Conservation (phyloP, 352 stramenopile species). For the Pythium grandisporangium region DNA sequence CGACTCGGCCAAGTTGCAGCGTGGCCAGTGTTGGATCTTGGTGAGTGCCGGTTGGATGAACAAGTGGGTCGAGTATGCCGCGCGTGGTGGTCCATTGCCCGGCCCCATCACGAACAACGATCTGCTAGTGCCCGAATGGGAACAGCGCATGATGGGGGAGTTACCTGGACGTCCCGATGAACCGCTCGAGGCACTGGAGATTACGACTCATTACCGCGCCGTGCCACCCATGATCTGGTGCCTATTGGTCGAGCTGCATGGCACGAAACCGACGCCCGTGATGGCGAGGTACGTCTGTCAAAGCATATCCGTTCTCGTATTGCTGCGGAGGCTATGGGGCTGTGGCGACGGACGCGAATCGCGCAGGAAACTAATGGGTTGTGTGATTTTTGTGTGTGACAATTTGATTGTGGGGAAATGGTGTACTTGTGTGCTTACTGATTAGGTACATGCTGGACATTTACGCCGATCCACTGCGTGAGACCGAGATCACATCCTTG, state of each 20-base stretch:
- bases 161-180: slow-evolving; percentile 26
- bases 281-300: slow-evolving; percentile 19
- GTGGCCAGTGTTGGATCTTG: slow-evolving; percentile 67
- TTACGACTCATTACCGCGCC: slow-evolving; percentile 51
- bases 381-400: not conserved
- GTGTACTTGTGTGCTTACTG: slow-evolving; percentile 1
- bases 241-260: slow-evolving; percentile 51
- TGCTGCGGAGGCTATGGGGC: no score
- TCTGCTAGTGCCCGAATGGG: slow-evolving; percentile 43
- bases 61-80: slow-evolving; percentile 47
- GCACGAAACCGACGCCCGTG: slow-evolving; percentile 24
- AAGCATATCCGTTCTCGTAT: no score
- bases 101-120: slow-evolving; percentile 48
- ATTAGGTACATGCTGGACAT: slow-evolving; percentile 14
- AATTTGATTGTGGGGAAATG: no score
- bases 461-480: slow-evolving; percentile 13
- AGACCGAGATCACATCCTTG: slow-evolving; percentile 9
- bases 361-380: slow-evolving; percentile 1
- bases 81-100: slow-evolving; percentile 25
- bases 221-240: slow-evolving; percentile 76
- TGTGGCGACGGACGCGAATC: no score
- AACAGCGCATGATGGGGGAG: slow-evolving; percentile 14
- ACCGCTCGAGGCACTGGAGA: slow-evolving; percentile 24
- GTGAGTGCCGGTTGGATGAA: slow-evolving; percentile 56
- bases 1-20: slow-evolving; percentile 42